phyloP scores from a whole-genome alignment of 2,329 filamentous ascomycete species.

The Emmonsia crescens region DNA sequence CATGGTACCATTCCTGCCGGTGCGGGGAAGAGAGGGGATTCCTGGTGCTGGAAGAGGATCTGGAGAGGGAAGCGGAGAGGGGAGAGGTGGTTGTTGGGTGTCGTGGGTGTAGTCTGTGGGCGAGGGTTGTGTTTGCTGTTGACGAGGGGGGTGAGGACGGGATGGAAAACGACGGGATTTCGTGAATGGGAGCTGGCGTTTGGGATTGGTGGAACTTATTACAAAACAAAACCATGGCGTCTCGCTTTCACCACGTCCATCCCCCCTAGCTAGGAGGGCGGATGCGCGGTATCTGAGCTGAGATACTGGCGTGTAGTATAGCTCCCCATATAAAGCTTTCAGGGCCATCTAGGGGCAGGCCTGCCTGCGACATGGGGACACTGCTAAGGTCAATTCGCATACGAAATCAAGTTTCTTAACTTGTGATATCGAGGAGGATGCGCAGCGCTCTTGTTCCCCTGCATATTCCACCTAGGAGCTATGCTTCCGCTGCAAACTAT shows the following conservation, averaged over 20 bases:
- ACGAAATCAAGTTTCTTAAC: not conserved
- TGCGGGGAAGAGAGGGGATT: constrained; percentile 50
- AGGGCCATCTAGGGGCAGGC: not conserved
- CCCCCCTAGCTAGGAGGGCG: not conserved
- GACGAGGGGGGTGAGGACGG: constrained; percentile 22
- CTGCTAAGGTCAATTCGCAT: not conserved
- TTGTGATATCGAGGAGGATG: not conserved
- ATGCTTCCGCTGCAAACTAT: not conserved
- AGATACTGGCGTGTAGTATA: not conserved
- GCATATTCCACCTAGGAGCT: not conserved
- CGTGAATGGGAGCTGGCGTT: not conserved
- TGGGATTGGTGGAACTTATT: not conserved
- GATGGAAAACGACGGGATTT: not conserved
- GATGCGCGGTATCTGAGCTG: not conserved
- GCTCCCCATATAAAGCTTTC: not conserved
- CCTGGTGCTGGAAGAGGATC: constrained; percentile 42
- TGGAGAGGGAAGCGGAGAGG: constrained; percentile 40
- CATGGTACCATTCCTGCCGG: constrained; percentile 46
- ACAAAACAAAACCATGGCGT: not conserved
- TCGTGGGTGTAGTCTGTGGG: constrained; percentile 53
- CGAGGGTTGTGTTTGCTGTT: constrained; percentile 49
- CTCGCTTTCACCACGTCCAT: not conserved
- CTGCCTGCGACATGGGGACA: not conserved
- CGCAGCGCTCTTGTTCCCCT: too few relatives aligned
- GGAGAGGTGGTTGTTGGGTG: constrained; percentile 51